Evolutionary conservation across 345 rosid genomes (phyloP), one percentile per base, ranked within the genome.

Genomic region (Citrus inodora): DNA sequence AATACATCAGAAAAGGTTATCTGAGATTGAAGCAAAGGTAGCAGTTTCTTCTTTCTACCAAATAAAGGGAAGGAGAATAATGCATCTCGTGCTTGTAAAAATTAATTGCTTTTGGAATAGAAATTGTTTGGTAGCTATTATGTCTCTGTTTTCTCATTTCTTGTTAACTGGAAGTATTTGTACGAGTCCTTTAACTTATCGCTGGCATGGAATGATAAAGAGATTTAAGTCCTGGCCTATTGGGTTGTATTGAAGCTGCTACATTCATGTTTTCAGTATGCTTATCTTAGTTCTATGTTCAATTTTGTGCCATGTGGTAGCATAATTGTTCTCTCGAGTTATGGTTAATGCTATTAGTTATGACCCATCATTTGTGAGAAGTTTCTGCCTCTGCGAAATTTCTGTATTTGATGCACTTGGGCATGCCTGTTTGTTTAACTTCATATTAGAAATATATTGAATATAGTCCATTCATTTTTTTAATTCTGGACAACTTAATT

Each of bases 1-100:
- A 81, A 74, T 76, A 62, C 98, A 92, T 84, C 90, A 92, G 70
- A 90, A 86, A 80, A 86, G 77, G 79, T 86, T 94, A 74, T 89
- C 92, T 68, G 95, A 90, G 67, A 87, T 94, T 70, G 98, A 94
- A 76, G 86, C 91, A 22, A 90, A 90, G 99, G 98, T 94, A 84
- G 4, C 14, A 1, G 2, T 40, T 53, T 60, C 48, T 53, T 61
- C 28, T 30, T 42, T 73, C 30, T 64, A 46, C 32, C 27, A 24
- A 59, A 60, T 24, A 60, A 78, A 32, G 42, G 53, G 40, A 30
- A 21, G 40, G 22, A 3, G n/a, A 22, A 60, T 25, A 14, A 48
- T n/a, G 27, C 7, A 61, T 14, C 28, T 32, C 6, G 9, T 55
- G 65, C n/a, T 74, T 74, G 25, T 61, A 3, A 3, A 38, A 38